These are phyloP conservation scores for Hypericum perforatum DNA, from an alignment of 345 rosid species.

Conservation along the genomic window DNA sequence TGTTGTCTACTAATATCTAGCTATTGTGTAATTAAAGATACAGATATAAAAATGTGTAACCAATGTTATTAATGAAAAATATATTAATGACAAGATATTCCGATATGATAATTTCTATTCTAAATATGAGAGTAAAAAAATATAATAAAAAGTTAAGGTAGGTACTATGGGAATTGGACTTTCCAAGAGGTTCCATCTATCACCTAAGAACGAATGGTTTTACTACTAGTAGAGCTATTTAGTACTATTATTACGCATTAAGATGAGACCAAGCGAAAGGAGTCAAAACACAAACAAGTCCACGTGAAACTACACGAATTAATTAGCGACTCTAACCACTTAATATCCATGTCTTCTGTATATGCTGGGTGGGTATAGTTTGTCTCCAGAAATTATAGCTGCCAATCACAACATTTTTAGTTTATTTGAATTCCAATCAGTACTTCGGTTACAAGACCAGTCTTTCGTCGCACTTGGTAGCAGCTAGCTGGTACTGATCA, in stretches of 20 bases:
- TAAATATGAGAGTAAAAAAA: no score
- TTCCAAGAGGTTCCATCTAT: no score
- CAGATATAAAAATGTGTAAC: no score
- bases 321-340: constrained; percentile 3
- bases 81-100: no score
- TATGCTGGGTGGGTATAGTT: neutral
- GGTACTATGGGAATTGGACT: no score
- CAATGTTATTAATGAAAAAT: no score
- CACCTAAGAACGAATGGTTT: neutral
- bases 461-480: neutral
- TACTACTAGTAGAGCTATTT: neutral
- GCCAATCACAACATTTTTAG: neutral
- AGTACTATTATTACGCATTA: no score
- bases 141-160: no score
- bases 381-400: constrained; percentile 11
- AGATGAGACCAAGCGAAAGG: neutral
- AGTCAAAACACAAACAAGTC: constrained; percentile 13
- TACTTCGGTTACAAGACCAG: constrained; percentile 8
- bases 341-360: constrained; percentile 12
- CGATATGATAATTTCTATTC: no score
- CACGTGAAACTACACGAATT: constrained; percentile 12
- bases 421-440: neutral
- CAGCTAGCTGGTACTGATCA: no score
- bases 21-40: no score
- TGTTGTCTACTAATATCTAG: no score